Evolutionary conservation across 805 yeast species (phyloP), one percentile per base, ranked within the genome.

Genomic region (Nakazawaea ernobii): DNA sequence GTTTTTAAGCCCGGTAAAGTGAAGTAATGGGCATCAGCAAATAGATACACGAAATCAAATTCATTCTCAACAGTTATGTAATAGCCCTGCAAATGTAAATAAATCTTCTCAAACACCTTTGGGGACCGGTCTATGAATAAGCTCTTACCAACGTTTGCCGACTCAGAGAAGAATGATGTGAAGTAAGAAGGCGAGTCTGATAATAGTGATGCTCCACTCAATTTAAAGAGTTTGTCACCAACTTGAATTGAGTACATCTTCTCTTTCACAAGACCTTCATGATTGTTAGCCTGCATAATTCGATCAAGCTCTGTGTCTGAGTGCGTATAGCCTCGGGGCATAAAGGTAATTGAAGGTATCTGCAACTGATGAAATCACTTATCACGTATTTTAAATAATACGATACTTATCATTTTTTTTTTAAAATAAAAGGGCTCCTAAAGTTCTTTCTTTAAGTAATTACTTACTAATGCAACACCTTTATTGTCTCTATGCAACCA

Each of bases 161-260:
- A 68, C 6, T 63, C 62, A 5, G 57, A 55, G 60, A 90, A 90
- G 66, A 70, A 87, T 27, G 74, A 70, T 2, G 97, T 88, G 68
- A 90, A 91, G 60, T 86, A 89, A 4, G 95, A 86, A 0, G 97
- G 97, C 0, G 84, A 83, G 65, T 90, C 97, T 2, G 86, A 85
- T 26, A 89, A 84, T 35, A 90, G 65, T 2, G 96, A 87, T 0
- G 94, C 91, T 1, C 96, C 96, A 57, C 89, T 82, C 14, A 84
- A 55, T n/a, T 72, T 68, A 61, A 82, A 89, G 26, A 78, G 53
- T 52, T 70, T 71, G 36, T 71, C 74, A 0, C 95, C 95, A 10
- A 88, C 80, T 59, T 83, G 87, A 26, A 89, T 73, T 14, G 81
- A 71, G 63, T 75, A 89, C 63, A 86, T 78, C 49, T 71, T 76